Evolutionary conservation across 352 stramenopile species (phyloP), one percentile per base, ranked within the genome.

Genomic region (Globisporangium paddicum): DNA sequence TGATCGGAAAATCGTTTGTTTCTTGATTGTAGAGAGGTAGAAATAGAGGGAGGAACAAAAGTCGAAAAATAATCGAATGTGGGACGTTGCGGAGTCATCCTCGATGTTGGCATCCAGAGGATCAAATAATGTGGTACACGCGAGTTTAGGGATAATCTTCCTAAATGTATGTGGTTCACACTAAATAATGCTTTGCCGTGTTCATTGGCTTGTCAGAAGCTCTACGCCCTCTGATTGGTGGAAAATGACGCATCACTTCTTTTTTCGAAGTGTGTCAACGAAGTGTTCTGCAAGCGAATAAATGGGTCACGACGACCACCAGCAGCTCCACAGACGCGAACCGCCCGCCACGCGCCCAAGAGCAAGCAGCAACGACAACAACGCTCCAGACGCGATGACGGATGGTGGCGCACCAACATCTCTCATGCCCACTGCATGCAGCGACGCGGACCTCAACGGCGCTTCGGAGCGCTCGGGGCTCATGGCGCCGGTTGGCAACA

Each of bases 391-490:
- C 38, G 34, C 44, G 30, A 54, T 63, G 47, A 44, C 19, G 38
- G 62, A 62, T 35, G 53, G 56, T 16, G 50, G 30, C 19, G 60
- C 46, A 42, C 40, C 47, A 19, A 25, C 56, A 23, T 32, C 21
- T 13, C 57, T 51, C 46, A 54, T 32, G 40, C 49, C 37, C 37
- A 37, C n/a, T 35, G 26, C 44, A n/a, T 51, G 48, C 52, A 51
- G 30, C 41, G 30, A 58, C 30, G 42, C 38, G 18, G 40, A 42
- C 51, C 44, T 47, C n/a, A 34, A 38, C 49, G 32, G 55, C 52
- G 61, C 64, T 34, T 68, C 64, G 11, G 67, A 74, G 49, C 67
- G 67, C 59, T 71, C 67, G 35, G 60, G 30, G 7, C 64, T 74
- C 59, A 49, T 74, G 55, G 34, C 30, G 9, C 18, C n/a, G 10